Conservation (phyloP, 768 basidiomycete genomes). For the Macrolepiota albuminosa region DNA sequence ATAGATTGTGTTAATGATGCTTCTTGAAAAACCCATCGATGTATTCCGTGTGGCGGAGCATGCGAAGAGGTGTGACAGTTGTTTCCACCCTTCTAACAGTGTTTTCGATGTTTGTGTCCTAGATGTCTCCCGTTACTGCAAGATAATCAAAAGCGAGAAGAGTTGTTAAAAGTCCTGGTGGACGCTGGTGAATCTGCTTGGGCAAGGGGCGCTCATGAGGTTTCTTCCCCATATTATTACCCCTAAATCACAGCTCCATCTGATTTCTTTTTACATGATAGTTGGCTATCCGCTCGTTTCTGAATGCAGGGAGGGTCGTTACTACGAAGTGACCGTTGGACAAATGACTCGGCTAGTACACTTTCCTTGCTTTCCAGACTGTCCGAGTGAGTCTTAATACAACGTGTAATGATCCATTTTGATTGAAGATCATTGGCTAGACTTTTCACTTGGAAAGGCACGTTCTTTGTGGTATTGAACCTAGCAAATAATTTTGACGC, state of each 20-base stretch:
- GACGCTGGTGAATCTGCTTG: slow-evolving; percentile 70
- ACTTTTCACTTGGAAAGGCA: slow-evolving; percentile 64
- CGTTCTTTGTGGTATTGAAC: background rate
- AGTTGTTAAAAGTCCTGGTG: slow-evolving; percentile 54
- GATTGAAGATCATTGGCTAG: slow-evolving; percentile 23
- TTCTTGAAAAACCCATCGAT: slow-evolving; percentile 56
- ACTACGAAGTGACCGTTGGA: slow-evolving; percentile 52
- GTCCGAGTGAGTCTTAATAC: slow-evolving; percentile 46
- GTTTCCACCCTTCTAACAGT: background rate
- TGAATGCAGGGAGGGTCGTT: slow-evolving; percentile 51
- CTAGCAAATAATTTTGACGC: background rate
- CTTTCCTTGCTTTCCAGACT: slow-evolving; percentile 51
- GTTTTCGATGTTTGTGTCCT: background rate
- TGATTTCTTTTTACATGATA: slow-evolving; percentile 17
- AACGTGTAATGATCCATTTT: background rate
- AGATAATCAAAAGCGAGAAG: slow-evolving; percentile 57
- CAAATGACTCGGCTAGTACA: slow-evolving; percentile 39
- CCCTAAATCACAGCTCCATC: background rate
- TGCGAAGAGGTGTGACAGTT: slow-evolving; percentile 45
- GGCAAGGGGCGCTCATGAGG: slow-evolving; percentile 72
- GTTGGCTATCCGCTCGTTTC: slow-evolving; percentile 60
- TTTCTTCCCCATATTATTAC: slow-evolving; percentile 19
- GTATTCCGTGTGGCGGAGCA: slow-evolving; percentile 69
- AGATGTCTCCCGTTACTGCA: slow-evolving; percentile 62
- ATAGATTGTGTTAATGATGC: slow-evolving; percentile 68